Conservation (phyloP, 495 filamentous ascomycete species). For the Acidomyces sp. region DNA sequence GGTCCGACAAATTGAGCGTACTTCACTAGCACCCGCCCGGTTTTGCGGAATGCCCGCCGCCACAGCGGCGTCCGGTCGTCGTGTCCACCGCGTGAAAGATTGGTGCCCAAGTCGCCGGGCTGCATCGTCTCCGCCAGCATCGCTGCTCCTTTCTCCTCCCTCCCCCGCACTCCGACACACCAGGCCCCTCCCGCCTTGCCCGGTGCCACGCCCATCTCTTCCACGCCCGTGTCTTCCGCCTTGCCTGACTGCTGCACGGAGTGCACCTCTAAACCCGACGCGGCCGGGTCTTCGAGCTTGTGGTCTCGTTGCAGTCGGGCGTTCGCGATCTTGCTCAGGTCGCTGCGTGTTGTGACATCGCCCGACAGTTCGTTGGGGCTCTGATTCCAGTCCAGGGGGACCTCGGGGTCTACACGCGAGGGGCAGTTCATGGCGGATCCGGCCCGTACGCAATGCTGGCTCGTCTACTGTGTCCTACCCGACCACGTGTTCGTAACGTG, state of each 20-base stretch:
- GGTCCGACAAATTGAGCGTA: slow-evolving; percentile 72
- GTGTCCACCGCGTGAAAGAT: not conserved
- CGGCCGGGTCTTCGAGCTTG: slow-evolving; percentile 21
- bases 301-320: slow-evolving; percentile 31
- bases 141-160: slow-evolving; percentile 2
- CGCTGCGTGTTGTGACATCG: slow-evolving; percentile 44
- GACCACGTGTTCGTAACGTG: too few species aligned
- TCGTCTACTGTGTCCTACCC: not conserved
- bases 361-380: slow-evolving; percentile 40
- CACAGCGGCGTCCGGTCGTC: not conserved
- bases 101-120: not conserved
- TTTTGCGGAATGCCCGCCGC: not conserved
- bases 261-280: slow-evolving; percentile 14
- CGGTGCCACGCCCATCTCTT: not conserved
- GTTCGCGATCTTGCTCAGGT: slow-evolving; percentile 46
- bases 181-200: not conserved
- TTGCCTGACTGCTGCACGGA: slow-evolving; percentile 1
- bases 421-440: slow-evolving; percentile 40
- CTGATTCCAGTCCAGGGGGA: slow-evolving; percentile 38
- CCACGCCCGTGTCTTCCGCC: not conserved
- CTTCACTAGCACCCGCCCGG: slow-evolving; percentile 34
- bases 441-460: not conserved
- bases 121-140: slow-evolving; percentile 10
- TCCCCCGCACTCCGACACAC: not conserved
- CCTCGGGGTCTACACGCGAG: slow-evolving; percentile 38